These are phyloP conservation scores for Chalaropsis ovoidea DNA, from an alignment of 2,329 filamentous ascomycete genomes.

Conservation along the genomic window DNA sequence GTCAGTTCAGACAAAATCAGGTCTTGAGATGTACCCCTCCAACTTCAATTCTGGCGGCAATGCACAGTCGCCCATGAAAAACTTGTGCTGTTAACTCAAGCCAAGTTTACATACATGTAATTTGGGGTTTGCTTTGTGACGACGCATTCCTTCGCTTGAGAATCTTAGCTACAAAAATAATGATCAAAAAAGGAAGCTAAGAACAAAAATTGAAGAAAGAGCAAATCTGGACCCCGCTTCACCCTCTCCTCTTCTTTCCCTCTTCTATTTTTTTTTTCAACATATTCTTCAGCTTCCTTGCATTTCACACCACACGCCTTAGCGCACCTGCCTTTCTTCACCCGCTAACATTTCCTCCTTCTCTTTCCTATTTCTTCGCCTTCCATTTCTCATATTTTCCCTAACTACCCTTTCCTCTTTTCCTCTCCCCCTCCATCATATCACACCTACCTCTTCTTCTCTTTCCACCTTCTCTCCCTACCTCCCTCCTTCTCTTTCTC, in stretches of 20 bases:
- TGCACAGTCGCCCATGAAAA: no score
- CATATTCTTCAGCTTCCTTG: constrained; percentile 10
- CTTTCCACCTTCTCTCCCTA: constrained; percentile 27
- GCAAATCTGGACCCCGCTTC: constrained; percentile 2
- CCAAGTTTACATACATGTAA: not conserved
- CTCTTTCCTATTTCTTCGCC: constrained; percentile 10
- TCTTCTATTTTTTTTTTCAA: not conserved
- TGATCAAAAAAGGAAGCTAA: constrained; percentile 1
- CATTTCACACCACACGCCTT: constrained; percentile 6
- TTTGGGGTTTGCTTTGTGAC: not conserved
- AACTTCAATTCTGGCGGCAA: not conserved
- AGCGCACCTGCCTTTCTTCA: not conserved
- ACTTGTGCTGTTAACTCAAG: no score
- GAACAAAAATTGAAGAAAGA: constrained; percentile 9
- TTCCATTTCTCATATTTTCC: constrained; percentile 10
- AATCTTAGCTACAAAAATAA: not conserved
- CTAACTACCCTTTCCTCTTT: constrained; percentile 28
- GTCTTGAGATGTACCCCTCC: not conserved
- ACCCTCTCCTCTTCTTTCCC: not conserved
- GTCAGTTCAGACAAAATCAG: not conserved
- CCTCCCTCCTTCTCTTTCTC: constrained; percentile 29
- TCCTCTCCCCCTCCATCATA: constrained; percentile 45
- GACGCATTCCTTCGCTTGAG: not conserved
- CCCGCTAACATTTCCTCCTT: constrained; percentile 13
- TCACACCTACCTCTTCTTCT: constrained; percentile 26